Conservation (phyloP, 768 basidiomycete genomes). For the Leccinum broughii region DNA sequence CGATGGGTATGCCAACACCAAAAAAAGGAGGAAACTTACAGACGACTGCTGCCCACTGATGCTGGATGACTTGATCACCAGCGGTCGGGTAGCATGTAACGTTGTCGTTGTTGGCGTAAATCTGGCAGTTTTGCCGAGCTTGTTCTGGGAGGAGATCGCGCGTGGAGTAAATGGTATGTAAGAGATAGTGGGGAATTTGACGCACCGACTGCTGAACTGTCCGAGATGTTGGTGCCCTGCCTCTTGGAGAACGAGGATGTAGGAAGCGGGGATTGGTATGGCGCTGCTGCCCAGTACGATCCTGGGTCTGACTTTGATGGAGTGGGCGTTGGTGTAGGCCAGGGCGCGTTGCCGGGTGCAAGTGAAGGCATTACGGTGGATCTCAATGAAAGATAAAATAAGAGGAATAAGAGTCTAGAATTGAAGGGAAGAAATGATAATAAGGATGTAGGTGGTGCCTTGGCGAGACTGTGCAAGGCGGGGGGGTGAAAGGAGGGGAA, state of each 20-base stretch:
- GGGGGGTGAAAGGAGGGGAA: slow-evolving; percentile 27
- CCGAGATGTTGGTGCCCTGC: slow-evolving; percentile 29
- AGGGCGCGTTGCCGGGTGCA: slow-evolving; percentile 37
- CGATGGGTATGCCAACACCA: slow-evolving; percentile 14
- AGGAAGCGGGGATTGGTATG: slow-evolving; percentile 31
- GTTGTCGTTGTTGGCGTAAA: slow-evolving; percentile 65
- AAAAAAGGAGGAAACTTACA: slow-evolving; percentile 54
- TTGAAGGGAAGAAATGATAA: slow-evolving; percentile 17
- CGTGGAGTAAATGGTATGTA: slow-evolving; percentile 9
- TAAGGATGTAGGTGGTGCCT: slow-evolving; percentile 12
- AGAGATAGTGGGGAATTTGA: slow-evolving; percentile 15
- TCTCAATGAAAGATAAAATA: slow-evolving; percentile 26
- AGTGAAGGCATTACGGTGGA: slow-evolving; percentile 38
- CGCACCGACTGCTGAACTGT: slow-evolving; percentile 28
- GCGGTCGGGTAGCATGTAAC: slow-evolving; percentile 74
- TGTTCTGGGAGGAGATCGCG: slow-evolving; percentile 21
- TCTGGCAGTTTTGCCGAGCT: slow-evolving; percentile 52
- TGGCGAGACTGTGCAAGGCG: slow-evolving; percentile 21
- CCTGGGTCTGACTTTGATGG: slow-evolving; percentile 31
- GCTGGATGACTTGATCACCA: slow-evolving; percentile 62
- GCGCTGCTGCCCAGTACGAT: slow-evolving; percentile 34
- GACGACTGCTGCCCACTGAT: slow-evolving; percentile 73
- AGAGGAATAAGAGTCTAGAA: slow-evolving; percentile 23
- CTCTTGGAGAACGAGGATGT: slow-evolving; percentile 16
- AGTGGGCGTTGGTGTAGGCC: slow-evolving; percentile 45